A percentile compares a stretch with the other conserved stretches of the same genome.
Conservation (phyloP, 129 eudicot species). For the Centrapalus pauciflorus region DNA sequence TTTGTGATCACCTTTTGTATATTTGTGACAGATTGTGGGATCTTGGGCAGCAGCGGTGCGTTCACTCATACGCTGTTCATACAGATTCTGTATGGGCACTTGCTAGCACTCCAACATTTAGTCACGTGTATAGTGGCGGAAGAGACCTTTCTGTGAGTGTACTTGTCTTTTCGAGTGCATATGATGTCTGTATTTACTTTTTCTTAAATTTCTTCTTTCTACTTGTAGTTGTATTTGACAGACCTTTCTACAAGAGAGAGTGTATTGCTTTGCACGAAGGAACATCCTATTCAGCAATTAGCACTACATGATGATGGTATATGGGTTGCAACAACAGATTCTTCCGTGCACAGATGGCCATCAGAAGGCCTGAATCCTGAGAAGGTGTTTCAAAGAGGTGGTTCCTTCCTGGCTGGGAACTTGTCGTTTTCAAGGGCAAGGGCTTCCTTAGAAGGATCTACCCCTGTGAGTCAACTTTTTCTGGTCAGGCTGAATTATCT, state of each 20-base stretch:
- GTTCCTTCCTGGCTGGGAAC: conserved; percentile 92
- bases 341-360: conserved; percentile 91
- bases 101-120: conserved; percentile 79
- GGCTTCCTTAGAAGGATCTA: conserved; percentile 88
- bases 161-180: neutral
- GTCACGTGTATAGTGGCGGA: conserved; percentile 97
- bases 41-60: conserved; percentile 94
- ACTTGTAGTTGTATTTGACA: conserved; percentile 74
- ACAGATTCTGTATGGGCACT: conserved; percentile 99
- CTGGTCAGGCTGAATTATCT: neutral
- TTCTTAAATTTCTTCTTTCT: conserved; percentile 1
- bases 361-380: conserved; percentile 73
- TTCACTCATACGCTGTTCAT: conserved; percentile 96
- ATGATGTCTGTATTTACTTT: too few relatives aligned
- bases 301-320: conserved; percentile 77
- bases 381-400: conserved; percentile 73
- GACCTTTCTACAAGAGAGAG: conserved; percentile 90
- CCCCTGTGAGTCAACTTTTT: conserved; percentile 67
- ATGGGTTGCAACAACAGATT: conserved; percentile 92
- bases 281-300: conserved; percentile 72
- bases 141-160: conserved; percentile 91
- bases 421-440: conserved; percentile 94
- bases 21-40: conserved; percentile 68
- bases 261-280: conserved; percentile 80
- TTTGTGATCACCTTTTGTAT: conserved; percentile 9